Evolutionary conservation across 768 basidiomycete genomes (phyloP), one percentile per base, ranked within the genome.

Genomic region (Auricularia auricula-judae): DNA sequence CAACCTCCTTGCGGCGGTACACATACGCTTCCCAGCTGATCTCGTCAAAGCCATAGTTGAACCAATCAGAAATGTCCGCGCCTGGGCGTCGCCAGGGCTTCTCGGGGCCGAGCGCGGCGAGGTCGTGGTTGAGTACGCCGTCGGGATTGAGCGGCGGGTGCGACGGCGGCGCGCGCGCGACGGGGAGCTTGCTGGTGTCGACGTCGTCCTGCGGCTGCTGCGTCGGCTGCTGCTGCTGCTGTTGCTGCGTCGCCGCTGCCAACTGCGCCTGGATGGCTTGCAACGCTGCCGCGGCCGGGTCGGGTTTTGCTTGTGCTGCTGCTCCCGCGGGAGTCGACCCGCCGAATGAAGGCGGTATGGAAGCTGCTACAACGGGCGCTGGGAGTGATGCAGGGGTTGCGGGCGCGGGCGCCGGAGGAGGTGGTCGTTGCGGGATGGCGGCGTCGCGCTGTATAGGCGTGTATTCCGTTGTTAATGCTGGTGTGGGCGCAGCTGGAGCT

Each of bases 21-120:
- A 88, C 91, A 71, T 96, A 99, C 51, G 87, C 87, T 71, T 93
- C 91, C 93, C 94, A 99, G 39, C 89, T 90, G 16, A 91, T 82
- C 76, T 99, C 97, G 74, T 99, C 97, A 71, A 98, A 98, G 0
- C 97, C 97, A 69, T 97, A 98, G 75, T 99, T 98, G 77, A 99
- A 99, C 89, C 94, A 99, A 77, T 98, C 95, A 68, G 90, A 89
- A 66, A 97, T 80, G 77, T 97, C 93, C 3, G 91, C 87, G 39
- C 97, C 97, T 7, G 94, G 89, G 65, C 86, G 77, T 66, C 97
- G 79, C 97, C 97, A 99, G 3, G 87, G 87, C 71, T 96, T 96
- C 66, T 92, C 89, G 5, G 47, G 47, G 8, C 81, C 76, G 79
- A 89, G 79, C 34, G 84, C 83, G 56, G 73, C 81, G 61, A 96